Evolutionary conservation across 2,329 filamentous ascomycete species (phyloP).

Genomic region (Colletotrichum sp.): DNA sequence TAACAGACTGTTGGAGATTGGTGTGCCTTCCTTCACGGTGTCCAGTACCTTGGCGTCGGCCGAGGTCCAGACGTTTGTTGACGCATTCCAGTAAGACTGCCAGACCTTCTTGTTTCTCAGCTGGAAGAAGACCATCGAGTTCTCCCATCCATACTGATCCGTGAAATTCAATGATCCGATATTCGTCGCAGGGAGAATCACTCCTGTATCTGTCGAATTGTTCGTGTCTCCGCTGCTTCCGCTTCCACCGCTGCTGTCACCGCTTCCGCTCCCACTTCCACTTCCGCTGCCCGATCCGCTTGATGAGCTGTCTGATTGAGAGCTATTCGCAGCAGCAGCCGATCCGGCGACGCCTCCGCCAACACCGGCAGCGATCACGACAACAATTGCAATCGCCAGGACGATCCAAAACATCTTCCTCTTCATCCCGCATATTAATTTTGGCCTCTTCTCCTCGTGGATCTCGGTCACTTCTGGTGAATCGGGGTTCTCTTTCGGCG

Average conservation of each 20-base stretch:
- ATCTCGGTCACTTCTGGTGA: not conserved
- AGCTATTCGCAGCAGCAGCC: not conserved
- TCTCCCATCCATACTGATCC: constrained; percentile 13
- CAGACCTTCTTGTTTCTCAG: not conserved
- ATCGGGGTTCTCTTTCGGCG: not conserved
- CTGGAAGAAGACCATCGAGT: constrained; percentile 14
- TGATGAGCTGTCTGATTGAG: not conserved
- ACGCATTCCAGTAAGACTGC: constrained; percentile 14
- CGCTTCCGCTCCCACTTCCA: not conserved
- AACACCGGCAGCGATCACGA: constrained; percentile 7
- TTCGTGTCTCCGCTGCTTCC: not conserved
- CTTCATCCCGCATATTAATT: constrained; percentile 9
- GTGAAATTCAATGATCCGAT: constrained; percentile 18
- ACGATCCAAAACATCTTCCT: constrained; percentile 18
- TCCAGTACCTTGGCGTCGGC: not conserved
- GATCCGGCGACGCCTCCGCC: constrained; percentile 15
- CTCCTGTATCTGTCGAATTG: not conserved
- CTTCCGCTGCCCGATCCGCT: not conserved
- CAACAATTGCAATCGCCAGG: not conserved
- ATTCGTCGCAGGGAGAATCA: not conserved
- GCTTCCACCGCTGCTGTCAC: not conserved
- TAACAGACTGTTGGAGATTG: constrained; percentile 18
- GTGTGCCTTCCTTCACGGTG: constrained; percentile 12
- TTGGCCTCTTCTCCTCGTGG: not conserved
- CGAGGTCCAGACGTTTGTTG: constrained; percentile 1